Evolutionary conservation across 2,329 filamentous ascomycete genomes (phyloP), one percentile per base, ranked within the genome.

Genomic region (Microdochium bolleyi): DNA sequence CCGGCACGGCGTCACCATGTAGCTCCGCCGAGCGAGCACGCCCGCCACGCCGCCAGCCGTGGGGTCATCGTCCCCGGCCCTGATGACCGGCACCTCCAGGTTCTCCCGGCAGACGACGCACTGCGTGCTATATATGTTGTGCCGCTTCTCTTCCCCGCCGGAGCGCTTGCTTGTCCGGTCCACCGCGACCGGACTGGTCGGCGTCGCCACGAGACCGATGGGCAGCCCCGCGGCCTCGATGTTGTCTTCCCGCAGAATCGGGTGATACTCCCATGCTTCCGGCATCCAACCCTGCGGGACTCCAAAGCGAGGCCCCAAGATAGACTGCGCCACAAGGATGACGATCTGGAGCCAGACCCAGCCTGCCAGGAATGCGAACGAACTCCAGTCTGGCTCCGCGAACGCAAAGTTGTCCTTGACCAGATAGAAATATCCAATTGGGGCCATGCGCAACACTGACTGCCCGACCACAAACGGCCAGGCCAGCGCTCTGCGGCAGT

Each of bases 1-100:
- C 52, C 92, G 77, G 69, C 94, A 99, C 49, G 94, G 94, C 53
- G 94, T 99, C 22, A 97, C 89, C 94, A 99, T 99, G 71, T 97
- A 97, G 60, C 82, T 78, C 50, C 92, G 81, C 55, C 92, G 77
- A 30, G 88, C 88, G 59, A 97, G 76, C 52, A 96, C 81, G 27
- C 85, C 85, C 0, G 82, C 73, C 54, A 84, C 78, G 30, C 81
- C 79, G 48, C 76, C 75, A 0, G 66, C 67, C 3, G 71, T 58
- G 0, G 69, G 68, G 10, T 79, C 78, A 46, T 77, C 75, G 41
- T 76, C 75, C 10, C 78, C 79, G 1, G 79, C 76, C 50, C 78
- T 77, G 30, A 96, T 72, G 22, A 97, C 85, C 0, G 91, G 89
- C 2, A 97, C 90, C 66, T 96, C 90, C 19, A 99, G 84, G 48